Percentiles rank a stretch among this genome's conserved stretches.
Conservation (phyloP, 2,329 filamentous ascomycete species). For the Clarireedia sp. region DNA sequence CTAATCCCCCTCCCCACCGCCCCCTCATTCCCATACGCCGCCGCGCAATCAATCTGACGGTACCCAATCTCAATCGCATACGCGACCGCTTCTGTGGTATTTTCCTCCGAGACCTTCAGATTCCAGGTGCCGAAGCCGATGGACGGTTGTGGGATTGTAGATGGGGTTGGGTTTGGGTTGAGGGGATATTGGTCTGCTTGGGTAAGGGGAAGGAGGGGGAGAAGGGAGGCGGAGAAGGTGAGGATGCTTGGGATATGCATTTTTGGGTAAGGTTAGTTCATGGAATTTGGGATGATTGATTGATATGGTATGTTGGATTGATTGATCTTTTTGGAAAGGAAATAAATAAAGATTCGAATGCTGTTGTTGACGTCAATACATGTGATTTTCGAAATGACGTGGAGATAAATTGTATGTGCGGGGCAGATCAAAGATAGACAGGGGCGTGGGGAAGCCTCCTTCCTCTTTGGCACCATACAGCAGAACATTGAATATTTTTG, state of each 20-base stretch:
- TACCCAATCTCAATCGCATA: conserved; percentile 18
- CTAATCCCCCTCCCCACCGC: conserved; percentile 18
- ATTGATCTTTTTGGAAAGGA: too few species aligned
- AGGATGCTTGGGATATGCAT: too few species aligned
- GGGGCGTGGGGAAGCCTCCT: neutral
- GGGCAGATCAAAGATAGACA: neutral
- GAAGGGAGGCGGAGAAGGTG: too few species aligned
- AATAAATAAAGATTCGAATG: too few species aligned
- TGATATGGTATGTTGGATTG: too few species aligned
- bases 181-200: neutral
- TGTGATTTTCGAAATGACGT: too few species aligned
- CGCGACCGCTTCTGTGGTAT: conserved; percentile 11
- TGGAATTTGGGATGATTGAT: too few species aligned
- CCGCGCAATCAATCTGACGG: conserved; percentile 21
- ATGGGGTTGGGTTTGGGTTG: neutral
- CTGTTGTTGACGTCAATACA: too few species aligned
- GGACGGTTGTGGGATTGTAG: neutral
- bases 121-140: conserved; percentile 12
- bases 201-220: neutral
- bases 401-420: too few species aligned
- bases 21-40: conserved; percentile 14
- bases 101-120: neutral
- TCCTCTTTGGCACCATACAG: neutral
- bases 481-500: neutral
- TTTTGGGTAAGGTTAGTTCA: neutral